These are phyloP conservation scores for Pachysandra terminalis DNA, from an alignment of 164 flowering plant species.

Conservation along the genomic window DNA sequence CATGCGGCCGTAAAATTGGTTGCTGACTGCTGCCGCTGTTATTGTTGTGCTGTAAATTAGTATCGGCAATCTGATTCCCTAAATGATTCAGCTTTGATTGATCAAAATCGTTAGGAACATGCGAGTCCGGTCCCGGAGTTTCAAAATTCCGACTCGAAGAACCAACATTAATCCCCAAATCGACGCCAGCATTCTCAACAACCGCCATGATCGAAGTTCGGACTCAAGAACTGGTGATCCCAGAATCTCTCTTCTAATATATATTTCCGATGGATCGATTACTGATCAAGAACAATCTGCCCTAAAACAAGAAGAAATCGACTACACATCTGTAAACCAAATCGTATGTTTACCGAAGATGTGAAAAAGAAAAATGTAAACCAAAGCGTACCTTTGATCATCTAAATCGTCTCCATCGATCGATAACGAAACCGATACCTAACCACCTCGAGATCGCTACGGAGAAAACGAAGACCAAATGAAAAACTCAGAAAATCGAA, in stretches of 20 bases:
- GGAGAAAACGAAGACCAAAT: neutral
- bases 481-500: neutral
- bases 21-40: neutral
- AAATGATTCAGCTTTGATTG: constrained; percentile 22
- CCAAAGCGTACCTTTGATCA: neutral
- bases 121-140: constrained; percentile 14
- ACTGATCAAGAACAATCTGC: neutral
- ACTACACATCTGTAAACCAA: neutral
- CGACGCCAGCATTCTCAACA: constrained; percentile 52
- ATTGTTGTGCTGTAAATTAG: constrained; percentile 9
- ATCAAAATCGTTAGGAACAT: constrained; percentile 20
- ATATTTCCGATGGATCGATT: neutral
- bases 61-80: constrained; percentile 16
- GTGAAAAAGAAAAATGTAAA: neutral
- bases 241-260: too few species aligned
- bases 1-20: constrained; percentile 10
- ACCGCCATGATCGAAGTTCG: constrained; percentile 52
- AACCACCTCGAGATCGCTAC: constrained; percentile 1
- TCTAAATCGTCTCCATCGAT: constrained; percentile 10
- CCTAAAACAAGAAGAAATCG: neutral
- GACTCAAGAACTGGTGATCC: neutral
- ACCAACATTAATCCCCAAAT: constrained; percentile 26
- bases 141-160: constrained; percentile 34
- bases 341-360: neutral
- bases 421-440: too few species aligned